Conservation (phyloP, 805 yeast species). For the Ogataea degrootiae region DNA sequence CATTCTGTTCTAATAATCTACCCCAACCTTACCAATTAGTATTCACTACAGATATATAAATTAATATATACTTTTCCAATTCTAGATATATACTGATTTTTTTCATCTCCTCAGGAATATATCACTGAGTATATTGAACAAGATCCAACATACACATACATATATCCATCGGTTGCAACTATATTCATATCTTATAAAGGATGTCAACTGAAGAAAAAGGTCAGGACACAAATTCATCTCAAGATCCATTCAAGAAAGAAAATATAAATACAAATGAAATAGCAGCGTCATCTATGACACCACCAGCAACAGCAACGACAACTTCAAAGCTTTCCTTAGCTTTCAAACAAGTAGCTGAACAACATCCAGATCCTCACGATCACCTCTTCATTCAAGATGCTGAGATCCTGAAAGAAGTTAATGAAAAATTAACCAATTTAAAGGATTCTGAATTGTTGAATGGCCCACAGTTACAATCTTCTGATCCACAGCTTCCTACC, state of each 20-base stretch:
- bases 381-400: conserved; percentile 23
- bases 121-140: too few relatives aligned
- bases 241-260: not conserved
- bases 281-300: not conserved
- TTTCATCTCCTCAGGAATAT: too few relatives aligned
- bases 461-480: conserved; percentile 5
- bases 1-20: too few relatives aligned
- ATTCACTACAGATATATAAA: too few relatives aligned
- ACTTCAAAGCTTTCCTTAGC: conserved; percentile 29
- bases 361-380: conserved; percentile 19
- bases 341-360: conserved; percentile 19
- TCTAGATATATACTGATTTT: too few relatives aligned
- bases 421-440: conserved; percentile 20
- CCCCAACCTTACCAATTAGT: too few relatives aligned
- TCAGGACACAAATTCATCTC: too few relatives aligned
- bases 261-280: not conserved
- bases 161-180: not conserved
- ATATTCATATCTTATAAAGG: not conserved
- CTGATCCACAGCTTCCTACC: not conserved
- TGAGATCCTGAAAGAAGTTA: conserved; percentile 24
- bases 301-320: conserved; percentile 3
- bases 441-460: conserved; percentile 17
- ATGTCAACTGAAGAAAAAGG: too few relatives aligned
- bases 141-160: not conserved
- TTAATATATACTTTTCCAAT: too few relatives aligned